Conservation (phyloP, 2,329 filamentous ascomycete genomes). For the Cyphellophora europaea region DNA sequence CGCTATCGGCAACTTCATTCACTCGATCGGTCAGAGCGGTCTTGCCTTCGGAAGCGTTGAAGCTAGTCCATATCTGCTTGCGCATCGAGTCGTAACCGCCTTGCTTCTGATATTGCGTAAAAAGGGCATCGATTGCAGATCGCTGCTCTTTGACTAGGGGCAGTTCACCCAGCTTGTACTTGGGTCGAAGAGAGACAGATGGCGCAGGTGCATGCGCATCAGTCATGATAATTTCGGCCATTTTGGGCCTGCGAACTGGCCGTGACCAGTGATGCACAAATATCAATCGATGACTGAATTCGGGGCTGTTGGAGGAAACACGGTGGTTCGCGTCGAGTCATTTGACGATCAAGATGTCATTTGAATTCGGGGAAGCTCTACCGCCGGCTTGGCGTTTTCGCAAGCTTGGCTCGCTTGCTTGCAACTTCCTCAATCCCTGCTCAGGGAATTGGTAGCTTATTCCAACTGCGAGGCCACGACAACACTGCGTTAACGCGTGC, state of each 20-base stretch:
- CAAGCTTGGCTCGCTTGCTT: too few species aligned
- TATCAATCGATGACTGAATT: too few species aligned
- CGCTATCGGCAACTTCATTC: slow-evolving; percentile 46
- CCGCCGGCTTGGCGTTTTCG: too few species aligned
- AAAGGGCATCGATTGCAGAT: slow-evolving; percentile 49
- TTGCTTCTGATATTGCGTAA: slow-evolving; percentile 58
- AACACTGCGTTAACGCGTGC: too few species aligned
- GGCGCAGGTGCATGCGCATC: slow-evolving; percentile 8
- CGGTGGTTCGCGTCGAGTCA: too few species aligned
- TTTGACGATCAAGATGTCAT: too few species aligned
- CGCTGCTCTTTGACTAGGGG: slow-evolving; percentile 51
- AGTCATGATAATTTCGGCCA: slow-evolving; percentile 14
- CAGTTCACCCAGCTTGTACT: slow-evolving; percentile 52
- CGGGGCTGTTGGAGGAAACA: not conserved
- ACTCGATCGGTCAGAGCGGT: slow-evolving; percentile 41
- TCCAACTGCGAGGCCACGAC: too few species aligned
- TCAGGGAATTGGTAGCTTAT: too few species aligned
- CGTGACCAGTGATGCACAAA: too few species aligned
- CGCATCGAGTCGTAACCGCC: slow-evolving; percentile 55
- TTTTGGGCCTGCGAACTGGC: too few species aligned
- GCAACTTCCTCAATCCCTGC: too few species aligned
- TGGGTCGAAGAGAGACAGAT: slow-evolving; percentile 22
- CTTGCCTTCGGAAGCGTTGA: slow-evolving; percentile 44
- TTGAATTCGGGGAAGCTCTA: too few species aligned
- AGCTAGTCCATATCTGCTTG: slow-evolving; percentile 52